Evolutionary conservation across 768 basidiomycete genomes (phyloP).

Genomic region (Kwoniella europaea): DNA sequence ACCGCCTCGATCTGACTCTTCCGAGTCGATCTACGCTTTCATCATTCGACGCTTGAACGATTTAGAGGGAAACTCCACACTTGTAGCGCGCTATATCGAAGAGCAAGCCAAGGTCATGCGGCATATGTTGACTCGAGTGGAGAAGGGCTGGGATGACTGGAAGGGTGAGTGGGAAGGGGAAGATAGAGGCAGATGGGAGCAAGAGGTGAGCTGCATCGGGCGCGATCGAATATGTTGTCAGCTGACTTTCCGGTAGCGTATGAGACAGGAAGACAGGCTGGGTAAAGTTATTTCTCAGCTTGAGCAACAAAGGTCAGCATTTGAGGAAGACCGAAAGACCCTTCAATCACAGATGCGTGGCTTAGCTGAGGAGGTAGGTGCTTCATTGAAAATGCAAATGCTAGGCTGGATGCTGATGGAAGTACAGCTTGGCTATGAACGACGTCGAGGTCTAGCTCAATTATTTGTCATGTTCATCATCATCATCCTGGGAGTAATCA

Average conservation of each 20-base stretch:
- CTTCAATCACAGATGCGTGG: constrained; percentile 73
- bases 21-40: constrained; percentile 90
- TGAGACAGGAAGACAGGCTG: constrained; percentile 62
- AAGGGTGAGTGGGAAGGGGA: constrained; percentile 38
- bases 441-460: constrained; percentile 85
- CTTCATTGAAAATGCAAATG: neutral
- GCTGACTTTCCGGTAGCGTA: constrained; percentile 37
- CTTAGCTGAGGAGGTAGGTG: constrained; percentile 76
- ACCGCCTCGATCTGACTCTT: constrained; percentile 46
- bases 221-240: neutral
- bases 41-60: constrained; percentile 90
- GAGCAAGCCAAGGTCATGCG: constrained; percentile 80
- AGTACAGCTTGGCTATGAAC: constrained; percentile 77
- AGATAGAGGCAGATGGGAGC: constrained; percentile 41
- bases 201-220: constrained; percentile 38
- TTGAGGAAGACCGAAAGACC: constrained; percentile 74
- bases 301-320: constrained; percentile 64
- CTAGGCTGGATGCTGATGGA: neutral
- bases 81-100: constrained; percentile 83
- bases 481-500: constrained; percentile 82
- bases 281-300: constrained; percentile 73
- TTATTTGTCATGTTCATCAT: constrained; percentile 80
- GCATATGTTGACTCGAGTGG: constrained; percentile 66
- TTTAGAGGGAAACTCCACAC: constrained; percentile 83
- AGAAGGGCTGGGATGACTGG: constrained; percentile 45